phyloP scores from a whole-genome alignment of 345 rosid species.

The Populus deltoides region DNA sequence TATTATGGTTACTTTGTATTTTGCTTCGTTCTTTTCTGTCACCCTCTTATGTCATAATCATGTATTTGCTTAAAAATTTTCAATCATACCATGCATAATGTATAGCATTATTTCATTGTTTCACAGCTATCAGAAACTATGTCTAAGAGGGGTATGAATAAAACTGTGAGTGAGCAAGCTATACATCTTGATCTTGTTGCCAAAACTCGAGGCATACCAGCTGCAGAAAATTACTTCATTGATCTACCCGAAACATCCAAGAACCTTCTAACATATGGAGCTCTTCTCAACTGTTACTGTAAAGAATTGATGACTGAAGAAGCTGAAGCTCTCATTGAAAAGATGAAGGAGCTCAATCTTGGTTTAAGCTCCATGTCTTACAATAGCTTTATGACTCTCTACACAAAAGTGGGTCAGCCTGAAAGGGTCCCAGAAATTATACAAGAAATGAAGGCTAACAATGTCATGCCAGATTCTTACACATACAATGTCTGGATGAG shows the following conservation, averaged over 20 bases:
- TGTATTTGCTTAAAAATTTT: neutral
- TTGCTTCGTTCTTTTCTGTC: neutral
- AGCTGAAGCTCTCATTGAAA: constrained; percentile 70
- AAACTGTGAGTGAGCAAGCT: constrained; percentile 92
- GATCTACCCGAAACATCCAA: constrained; percentile 80
- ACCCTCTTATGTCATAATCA: neutral
- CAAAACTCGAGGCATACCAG: constrained; percentile 68
- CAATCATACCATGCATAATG: neutral
- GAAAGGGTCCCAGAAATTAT: constrained; percentile 62
- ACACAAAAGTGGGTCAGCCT: constrained; percentile 55
- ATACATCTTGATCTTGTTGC: constrained; percentile 93
- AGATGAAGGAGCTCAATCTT: constrained; percentile 91
- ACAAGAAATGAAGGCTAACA: constrained; percentile 78
- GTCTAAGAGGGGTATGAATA: constrained; percentile 79
- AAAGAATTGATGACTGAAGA: constrained; percentile 72
- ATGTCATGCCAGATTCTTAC: constrained; percentile 56
- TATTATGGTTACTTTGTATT: neutral
- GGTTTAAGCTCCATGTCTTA: constrained; percentile 70
- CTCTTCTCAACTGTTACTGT: constrained; percentile 90
- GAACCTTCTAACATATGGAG: constrained; percentile 65
- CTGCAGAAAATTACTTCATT: constrained; percentile 75
- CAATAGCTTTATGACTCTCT: constrained; percentile 90
- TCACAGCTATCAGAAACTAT: constrained; percentile 76
- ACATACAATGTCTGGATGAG: constrained; percentile 96
- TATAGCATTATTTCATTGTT: neutral